These are phyloP conservation scores for Osmanthus fragrans DNA, from an alignment of 257 asterid genomes.

Conservation along the genomic window DNA sequence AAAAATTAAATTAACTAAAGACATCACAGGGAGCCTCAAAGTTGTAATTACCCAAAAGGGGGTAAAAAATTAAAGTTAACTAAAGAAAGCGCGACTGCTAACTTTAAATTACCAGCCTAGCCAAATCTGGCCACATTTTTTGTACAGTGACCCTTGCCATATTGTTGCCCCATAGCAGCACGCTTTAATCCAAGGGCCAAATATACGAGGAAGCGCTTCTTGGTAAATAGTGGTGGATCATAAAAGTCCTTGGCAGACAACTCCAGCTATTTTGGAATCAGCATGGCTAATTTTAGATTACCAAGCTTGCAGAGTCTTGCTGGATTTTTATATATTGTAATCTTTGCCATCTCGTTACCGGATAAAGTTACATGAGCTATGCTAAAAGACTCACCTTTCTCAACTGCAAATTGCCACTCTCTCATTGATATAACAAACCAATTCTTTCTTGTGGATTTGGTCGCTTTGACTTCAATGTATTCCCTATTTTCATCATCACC, in stretches of 20 bases:
- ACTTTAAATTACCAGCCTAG: background rate
- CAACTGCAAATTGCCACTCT: slow-evolving; percentile 92
- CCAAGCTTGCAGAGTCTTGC: slow-evolving; percentile 73
- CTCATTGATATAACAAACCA: slow-evolving; percentile 69
- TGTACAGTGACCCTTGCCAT: background rate
- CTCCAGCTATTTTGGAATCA: slow-evolving; percentile 46
- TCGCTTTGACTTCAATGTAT: slow-evolving; percentile 87
- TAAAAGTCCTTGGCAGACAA: background rate
- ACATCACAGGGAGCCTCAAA: background rate
- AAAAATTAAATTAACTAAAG: too few relatives aligned
- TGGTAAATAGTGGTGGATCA: background rate
- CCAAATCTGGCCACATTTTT: background rate
- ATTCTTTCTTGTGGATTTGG: slow-evolving; percentile 58
- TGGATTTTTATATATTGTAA: slow-evolving; percentile 76
- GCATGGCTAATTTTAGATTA: slow-evolving; percentile 66
- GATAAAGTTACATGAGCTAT: slow-evolving; percentile 74
- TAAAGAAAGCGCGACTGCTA: background rate
- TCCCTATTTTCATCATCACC: slow-evolving; percentile 53
- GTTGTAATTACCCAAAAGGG: background rate
- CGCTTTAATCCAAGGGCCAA: background rate
- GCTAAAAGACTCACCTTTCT: slow-evolving; percentile 88
- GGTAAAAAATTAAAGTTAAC: background rate
- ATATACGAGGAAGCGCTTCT: background rate
- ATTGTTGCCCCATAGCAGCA: background rate
- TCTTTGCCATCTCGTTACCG: slow-evolving; percentile 52